Base-by-base conservation (phyloP, 1,284 basidiomycete species). In the Ustilago sp. region DNA sequence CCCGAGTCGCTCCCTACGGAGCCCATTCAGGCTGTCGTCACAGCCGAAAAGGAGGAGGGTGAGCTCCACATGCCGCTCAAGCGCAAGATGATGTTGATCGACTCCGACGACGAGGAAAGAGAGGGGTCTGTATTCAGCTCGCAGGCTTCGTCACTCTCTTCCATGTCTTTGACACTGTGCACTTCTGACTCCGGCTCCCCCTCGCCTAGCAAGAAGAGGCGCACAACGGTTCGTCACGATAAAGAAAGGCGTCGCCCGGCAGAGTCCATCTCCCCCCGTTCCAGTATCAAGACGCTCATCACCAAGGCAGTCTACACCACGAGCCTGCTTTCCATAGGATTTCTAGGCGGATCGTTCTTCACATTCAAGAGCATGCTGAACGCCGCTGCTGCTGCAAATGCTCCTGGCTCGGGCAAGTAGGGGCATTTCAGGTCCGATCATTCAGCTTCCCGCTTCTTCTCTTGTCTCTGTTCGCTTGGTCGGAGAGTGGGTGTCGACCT, bases 281-380 rank as follows among this genome's bases (percentile, higher is more conserved):
- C 52, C 41, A 47, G 15, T 7, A 28, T 65, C 36, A 35, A 47
- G 31, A 35, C 28, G 9, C 23, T 74, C 28, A 34, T 53, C 1
- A 38, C 50, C 8, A 74, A 63, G 57, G 57, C 57, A 0, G 9
- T 68, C 23, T 60, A 67, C 23, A 50, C 64, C 9, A 59, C 68
- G 5, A 61, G 64, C 39, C 58, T 75, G 13, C 59, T 75, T 12
- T 70, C 73, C 2, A 51, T 70, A 7, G 73, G 73, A 19, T 75
- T 75, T 59, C 31, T 75, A 12, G 45, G 57, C 19, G 73, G 73
- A 32, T 67, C 64, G 1, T 41, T 75, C 4, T 75, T 75, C 34
- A 75, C 73, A 3, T 75, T 75, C 64, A 75, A 71, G 64, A 64
- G 64, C 39, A 50, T 75, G 68, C 63, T 75, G 63, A 70, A 71